Evolutionary conservation across 306 rosid species (phyloP), one percentile per base, ranked within the genome.

Genomic region (Argentina anserina): DNA sequence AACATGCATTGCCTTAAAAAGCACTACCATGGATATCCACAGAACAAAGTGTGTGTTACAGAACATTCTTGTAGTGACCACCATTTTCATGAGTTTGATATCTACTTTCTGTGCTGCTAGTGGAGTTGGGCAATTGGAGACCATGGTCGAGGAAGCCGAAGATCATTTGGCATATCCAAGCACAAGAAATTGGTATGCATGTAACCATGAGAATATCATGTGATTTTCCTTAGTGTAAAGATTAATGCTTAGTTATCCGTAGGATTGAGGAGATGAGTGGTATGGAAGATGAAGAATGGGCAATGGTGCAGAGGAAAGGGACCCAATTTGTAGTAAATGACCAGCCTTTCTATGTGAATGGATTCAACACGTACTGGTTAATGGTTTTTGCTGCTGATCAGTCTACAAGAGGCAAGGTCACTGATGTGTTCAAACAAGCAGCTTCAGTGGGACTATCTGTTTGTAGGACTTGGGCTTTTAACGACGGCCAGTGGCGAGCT

Each of bases 401-500:
- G 36, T 94, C 99, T 72, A 91, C 99, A 9, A 85, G 88, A 84
- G 96, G 88, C 33, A 94, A 89, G 77, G 97, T 94, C 64, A 89
- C 81, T 46, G 91, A 88, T 61, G 80, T 88, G 64, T 89, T 94
- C 76, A 85, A 90, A 63, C 90, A 84, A 79, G 96, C 97, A 42
- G 70, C 89, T 78, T 88, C 90, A 1, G 92, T 78, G 11, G 99
- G 99, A 2, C 85, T 94, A 72, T 81, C 96, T 9, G 92, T 94
- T 70, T 91, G 97, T 65, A 83, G 99, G 82, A 88, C 97, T n/a
- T 94, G 99, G 97, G 99, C 97, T 41, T 94, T 91, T 75, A 94
- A 94, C 28, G 99, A 94, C 67, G 96, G 97, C 79, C 97, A 94
- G 37, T 94, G 96, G 96, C 81, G 91, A 31, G 96, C 99, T 58